These are phyloP conservation scores for Kentomonas sorsogonicus DNA, from an alignment of 208 protist species.

Conservation along the genomic window DNA sequence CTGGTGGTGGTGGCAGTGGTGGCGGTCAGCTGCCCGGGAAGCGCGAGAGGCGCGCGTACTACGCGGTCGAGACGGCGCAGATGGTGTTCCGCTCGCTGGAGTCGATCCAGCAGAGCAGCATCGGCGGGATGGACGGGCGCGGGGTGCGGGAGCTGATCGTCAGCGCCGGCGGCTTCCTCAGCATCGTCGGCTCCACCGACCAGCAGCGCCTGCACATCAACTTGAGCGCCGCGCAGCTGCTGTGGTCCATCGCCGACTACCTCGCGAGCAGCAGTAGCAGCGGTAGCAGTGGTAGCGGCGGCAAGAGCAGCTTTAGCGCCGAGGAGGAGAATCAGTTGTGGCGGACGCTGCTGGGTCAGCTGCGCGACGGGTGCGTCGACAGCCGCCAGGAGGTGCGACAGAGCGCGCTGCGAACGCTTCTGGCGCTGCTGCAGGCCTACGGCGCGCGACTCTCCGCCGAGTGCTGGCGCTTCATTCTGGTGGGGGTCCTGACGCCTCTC, in stretches of 20 bases:
- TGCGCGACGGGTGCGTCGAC: too few relatives aligned
- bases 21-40: too few relatives aligned
- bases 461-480: conserved; percentile 54
- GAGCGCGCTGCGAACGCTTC: conserved; percentile 75
- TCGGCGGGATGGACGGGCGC: conserved; percentile 42
- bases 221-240: conserved; percentile 76
- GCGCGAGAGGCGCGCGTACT: too few relatives aligned
- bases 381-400: conserved; percentile 43
- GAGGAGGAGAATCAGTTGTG: conserved; percentile 21
- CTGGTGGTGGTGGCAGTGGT: too few relatives aligned
- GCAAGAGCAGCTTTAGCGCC: not conserved
- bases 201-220: conserved; percentile 68
- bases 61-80: conserved; percentile 30
- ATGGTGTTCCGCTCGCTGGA: conserved; percentile 64
- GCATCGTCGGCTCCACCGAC: conserved; percentile 12
- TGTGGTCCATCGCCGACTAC: conserved; percentile 83
- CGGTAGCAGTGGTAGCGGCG: not conserved
- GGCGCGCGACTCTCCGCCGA: conserved; percentile 43
- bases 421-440: conserved; percentile 73
- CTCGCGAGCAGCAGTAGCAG: conserved; percentile 8
- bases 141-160: conserved; percentile 48
- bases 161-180: conserved; percentile 54
- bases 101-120: conserved; percentile 69
- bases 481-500: conserved; percentile 40
- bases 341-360: conserved; percentile 30